Evolutionary conservation across 2,329 filamentous ascomycete genomes (phyloP), one percentile per base, ranked within the genome.

Genomic region (Claviceps purpurea): DNA sequence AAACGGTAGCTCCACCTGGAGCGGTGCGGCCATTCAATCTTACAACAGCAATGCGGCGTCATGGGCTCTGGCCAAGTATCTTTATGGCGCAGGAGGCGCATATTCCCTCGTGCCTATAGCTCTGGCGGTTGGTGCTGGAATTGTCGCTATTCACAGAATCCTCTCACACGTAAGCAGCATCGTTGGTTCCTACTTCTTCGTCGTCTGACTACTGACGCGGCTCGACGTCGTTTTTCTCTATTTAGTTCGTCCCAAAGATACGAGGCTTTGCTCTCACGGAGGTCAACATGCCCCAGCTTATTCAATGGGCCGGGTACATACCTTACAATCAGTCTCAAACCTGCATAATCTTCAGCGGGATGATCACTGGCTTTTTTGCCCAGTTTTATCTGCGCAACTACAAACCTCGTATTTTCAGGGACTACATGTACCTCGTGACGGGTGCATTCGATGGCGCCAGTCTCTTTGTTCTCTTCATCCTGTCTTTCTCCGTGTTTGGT

Each of bases 401-500:
- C 63, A 62, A 62, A 8, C 76, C 75, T 2, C 65, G 69, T 5
- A 65, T 77, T 49, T 79, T 77, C 66, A 73, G 67, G 58, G 71
- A 79, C 54, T 78, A 77, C 58, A 72, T 69, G 18, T 79, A 78
- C 60, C 60, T 79, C 8, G 61, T 78, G 1, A 72, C 73, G 0
- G 75, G 70, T n/a, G 75, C 74, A 0, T 73, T 74, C n/a, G 76
- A 79, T 54, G 76, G 76, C 10, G 76, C 70, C 7, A 70, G 67
- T 53, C 65, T 77, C 4, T 49, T 48, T 24, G 52, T 53, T 37
- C 48, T 53, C 39, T 53, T 53, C 5, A 40, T 53, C 43, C 62
- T 79, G 13, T 77, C 75, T 0, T 79, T 79, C 61, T 74, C 76
- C 1, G 76, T 79, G 0, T 77, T 78, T 51, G 76, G 76, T 0